These are phyloP conservation scores for Kregervanrija pseudodelftensis DNA, from an alignment of 805 yeast species.

Conservation along the genomic window DNA sequence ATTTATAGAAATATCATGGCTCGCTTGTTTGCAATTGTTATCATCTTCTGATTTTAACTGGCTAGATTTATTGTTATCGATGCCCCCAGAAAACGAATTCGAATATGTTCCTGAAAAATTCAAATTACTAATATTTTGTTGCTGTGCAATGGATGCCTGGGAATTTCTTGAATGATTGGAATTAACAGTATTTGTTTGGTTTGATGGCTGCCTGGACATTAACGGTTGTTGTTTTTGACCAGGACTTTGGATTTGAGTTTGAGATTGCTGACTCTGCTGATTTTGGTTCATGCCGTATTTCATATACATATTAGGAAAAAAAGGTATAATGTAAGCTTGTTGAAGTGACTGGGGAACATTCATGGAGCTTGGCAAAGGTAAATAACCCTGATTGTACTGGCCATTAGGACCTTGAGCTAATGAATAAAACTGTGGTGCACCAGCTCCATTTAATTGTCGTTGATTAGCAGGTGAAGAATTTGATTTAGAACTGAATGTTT, in stretches of 20 bases:
- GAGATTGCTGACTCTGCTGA: not conserved
- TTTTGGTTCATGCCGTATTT: not conserved
- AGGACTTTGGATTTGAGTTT: not conserved
- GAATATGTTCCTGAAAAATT: not conserved
- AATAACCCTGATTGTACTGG: constrained; percentile 16
- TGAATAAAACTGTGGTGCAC: no score
- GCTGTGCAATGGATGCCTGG: not conserved
- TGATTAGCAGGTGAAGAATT: no score
- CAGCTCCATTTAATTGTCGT: no score
- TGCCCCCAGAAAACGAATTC: not conserved
- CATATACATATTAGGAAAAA: constrained; percentile 10
- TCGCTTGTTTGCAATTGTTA: no score
- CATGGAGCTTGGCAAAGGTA: constrained; percentile 23
- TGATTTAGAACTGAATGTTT: no score
- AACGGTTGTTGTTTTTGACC: no score
- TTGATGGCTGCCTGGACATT: not conserved
- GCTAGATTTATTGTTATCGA: no score
- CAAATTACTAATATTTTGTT: not conserved
- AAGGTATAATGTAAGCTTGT: constrained; percentile 20
- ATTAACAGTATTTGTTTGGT: not conserved
- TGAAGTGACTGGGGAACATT: constrained; percentile 8
- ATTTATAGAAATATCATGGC: no score
- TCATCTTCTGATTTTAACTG: no score
- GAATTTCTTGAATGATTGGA: not conserved
- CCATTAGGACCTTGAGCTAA: constrained; percentile 1